Evolutionary conservation across 2,329 filamentous ascomycete genomes (phyloP).

Genomic region (Pyrenophora tritici-repentis): DNA sequence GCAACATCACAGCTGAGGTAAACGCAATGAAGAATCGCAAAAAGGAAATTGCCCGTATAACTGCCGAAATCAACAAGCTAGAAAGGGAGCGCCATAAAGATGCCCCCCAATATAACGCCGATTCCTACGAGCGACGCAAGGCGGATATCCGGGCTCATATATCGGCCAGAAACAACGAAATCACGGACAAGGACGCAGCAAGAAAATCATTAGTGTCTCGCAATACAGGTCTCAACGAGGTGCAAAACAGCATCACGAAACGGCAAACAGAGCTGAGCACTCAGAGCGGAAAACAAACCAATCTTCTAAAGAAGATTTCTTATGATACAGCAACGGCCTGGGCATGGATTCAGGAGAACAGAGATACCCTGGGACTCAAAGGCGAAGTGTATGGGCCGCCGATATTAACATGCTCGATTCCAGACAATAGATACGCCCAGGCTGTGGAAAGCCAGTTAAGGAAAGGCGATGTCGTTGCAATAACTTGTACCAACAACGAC

Average conservation of each 20-base stretch:
- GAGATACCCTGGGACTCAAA: constrained; percentile 63
- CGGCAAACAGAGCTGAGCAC: constrained; percentile 31
- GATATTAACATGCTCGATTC: constrained; percentile 78
- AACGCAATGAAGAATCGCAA: constrained; percentile 49
- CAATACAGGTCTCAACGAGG: constrained; percentile 17
- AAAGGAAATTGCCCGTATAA: constrained; percentile 35
- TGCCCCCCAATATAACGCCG: constrained; percentile 69
- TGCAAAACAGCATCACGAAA: constrained; percentile 33
- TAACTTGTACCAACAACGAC: constrained; percentile 75
- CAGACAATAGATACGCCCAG: constrained; percentile 68
- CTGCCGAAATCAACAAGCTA: constrained; percentile 64
- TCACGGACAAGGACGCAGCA: constrained; percentile 51
- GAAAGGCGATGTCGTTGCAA: constrained; percentile 59
- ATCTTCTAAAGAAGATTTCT: constrained; percentile 66
- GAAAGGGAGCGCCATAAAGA: constrained; percentile 66
- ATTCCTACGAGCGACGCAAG: constrained; percentile 73
- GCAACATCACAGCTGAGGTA: constrained; percentile 47
- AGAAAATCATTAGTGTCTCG: constrained; percentile 23
- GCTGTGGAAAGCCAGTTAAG: constrained; percentile 64
- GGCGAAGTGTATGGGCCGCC: constrained; percentile 81
- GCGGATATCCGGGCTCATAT: constrained; percentile 59
- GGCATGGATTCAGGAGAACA: constrained; percentile 80
- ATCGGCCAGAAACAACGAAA: constrained; percentile 57
- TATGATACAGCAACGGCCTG: constrained; percentile 72
- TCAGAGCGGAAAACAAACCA: constrained; percentile 51